phyloP scores from a whole-genome alignment of 441 rosid species.

The Melastoma candidum region DNA sequence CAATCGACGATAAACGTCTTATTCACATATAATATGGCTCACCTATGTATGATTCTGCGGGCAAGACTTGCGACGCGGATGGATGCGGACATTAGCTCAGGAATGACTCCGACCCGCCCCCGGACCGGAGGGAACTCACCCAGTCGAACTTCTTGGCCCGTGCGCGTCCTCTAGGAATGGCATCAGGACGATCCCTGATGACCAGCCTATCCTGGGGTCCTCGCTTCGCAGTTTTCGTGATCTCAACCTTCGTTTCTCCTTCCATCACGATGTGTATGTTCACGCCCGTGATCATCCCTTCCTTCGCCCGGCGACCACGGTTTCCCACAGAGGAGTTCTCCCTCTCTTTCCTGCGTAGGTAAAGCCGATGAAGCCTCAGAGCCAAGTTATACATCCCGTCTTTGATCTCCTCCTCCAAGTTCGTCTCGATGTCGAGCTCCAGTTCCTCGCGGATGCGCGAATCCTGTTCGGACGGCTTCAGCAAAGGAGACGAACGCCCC shows the following conservation, averaged over 20 bases:
- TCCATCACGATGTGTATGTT: conserved; percentile 57
- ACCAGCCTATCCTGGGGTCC: conserved; percentile 7
- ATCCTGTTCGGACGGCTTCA: conserved; percentile 33
- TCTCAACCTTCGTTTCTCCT: conserved; percentile 57
- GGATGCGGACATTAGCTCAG: no score
- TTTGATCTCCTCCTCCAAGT: conserved; percentile 71
- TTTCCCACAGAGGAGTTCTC: conserved; percentile 1
- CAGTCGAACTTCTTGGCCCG: conserved; percentile 38
- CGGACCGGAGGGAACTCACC: conserved; percentile 38
- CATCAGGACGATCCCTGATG: not conserved
- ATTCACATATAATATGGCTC: no score
- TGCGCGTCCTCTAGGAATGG: not conserved
- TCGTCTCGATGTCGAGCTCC: conserved; percentile 52
- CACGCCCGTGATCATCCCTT: conserved; percentile 37
- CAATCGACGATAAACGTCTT: no score
- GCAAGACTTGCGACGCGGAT: no score
- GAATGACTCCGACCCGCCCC: conserved; percentile 4
- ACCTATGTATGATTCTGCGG: no score
- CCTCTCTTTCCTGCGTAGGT: conserved; percentile 46
- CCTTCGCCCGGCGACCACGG: not conserved
- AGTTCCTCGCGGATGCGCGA: conserved; percentile 51
- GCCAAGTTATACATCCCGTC: conserved; percentile 62
- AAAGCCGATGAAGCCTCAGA: conserved; percentile 52
- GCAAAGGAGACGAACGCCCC: no score
- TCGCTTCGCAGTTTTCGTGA: conserved; percentile 46